phyloP scores from a whole-genome alignment of 2,329 filamentous ascomycete genomes.

The Purpureocillium lavendulum region DNA sequence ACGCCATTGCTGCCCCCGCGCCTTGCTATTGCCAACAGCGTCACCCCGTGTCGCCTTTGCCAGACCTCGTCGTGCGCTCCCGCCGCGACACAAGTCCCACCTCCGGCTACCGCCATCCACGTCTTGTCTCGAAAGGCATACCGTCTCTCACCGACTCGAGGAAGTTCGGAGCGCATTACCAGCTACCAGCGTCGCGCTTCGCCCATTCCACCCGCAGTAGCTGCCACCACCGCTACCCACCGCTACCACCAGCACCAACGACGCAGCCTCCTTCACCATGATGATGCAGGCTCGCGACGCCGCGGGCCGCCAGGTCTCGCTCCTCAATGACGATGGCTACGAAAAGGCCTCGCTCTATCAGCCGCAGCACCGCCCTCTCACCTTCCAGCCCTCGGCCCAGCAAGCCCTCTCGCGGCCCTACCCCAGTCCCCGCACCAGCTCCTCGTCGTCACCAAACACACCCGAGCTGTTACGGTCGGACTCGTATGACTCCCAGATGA shows the following conservation, averaged over 20 bases:
- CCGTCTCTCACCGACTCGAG: background rate
- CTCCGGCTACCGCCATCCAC: too few relatives aligned
- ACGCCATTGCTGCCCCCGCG: background rate
- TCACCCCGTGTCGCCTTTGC: too few relatives aligned
- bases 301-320: slow-evolving; percentile 48
- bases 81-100: too few relatives aligned
- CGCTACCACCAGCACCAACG: background rate
- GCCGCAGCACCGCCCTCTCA: slow-evolving; percentile 14
- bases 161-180: too few relatives aligned
- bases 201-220: too few relatives aligned
- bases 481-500: slow-evolving; percentile 53
- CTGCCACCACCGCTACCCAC: background rate
- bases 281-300: slow-evolving; percentile 48
- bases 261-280: background rate
- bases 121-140: too few relatives aligned
- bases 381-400: slow-evolving; percentile 24
- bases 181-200: too few relatives aligned
- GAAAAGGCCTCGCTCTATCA: slow-evolving; percentile 13
- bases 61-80: too few relatives aligned
- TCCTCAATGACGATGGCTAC: slow-evolving; percentile 46
- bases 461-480: slow-evolving; percentile 52
- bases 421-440: slow-evolving; percentile 24
- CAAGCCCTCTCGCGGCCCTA: slow-evolving; percentile 24
- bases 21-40: background rate
- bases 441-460: slow-evolving; percentile 40